phyloP scores from a whole-genome alignment of 2,329 filamentous ascomycete genomes.

The Xylariaceae sp. region DNA sequence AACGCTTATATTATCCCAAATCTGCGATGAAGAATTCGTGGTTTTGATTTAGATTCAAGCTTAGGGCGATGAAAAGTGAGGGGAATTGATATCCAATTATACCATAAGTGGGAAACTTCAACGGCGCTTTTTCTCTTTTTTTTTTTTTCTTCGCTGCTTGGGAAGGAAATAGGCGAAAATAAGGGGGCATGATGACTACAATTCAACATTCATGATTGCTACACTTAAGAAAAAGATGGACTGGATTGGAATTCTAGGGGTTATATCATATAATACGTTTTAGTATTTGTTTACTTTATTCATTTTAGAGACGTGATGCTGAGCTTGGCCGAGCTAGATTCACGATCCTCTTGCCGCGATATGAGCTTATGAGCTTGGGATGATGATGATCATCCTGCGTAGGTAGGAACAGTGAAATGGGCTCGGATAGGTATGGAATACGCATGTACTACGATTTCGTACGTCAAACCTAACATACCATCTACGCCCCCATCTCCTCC shows the following conservation, averaged over 20 bases:
- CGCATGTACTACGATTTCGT: not conserved
- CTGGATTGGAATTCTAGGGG: not conserved
- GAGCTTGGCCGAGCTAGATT: no score
- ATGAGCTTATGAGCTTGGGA: no score
- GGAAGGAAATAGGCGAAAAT: not conserved
- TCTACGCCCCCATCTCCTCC: slow-evolving; percentile 40
- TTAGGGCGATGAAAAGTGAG: not conserved
- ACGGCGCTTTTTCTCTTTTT: slow-evolving; percentile 1
- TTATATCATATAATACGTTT: no score
- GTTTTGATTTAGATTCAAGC: not conserved
- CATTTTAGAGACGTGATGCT: no score
- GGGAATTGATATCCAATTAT: not conserved
- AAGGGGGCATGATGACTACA: not conserved
- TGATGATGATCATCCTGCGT: no score
- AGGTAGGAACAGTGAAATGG: no score
- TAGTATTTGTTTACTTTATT: no score
- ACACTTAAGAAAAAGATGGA: not conserved
- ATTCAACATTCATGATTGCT: slow-evolving; percentile 4
- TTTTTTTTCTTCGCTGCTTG: not conserved
- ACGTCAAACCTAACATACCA: not conserved
- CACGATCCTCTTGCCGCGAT: no score
- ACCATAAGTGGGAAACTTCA: not conserved
- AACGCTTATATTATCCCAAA: no score
- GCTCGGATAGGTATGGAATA: no score
- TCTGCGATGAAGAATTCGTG: not conserved